These are phyloP conservation scores for Trypanosomatidae sp. DNA, from an alignment of 208 protist genomes.

Conservation along the genomic window DNA sequence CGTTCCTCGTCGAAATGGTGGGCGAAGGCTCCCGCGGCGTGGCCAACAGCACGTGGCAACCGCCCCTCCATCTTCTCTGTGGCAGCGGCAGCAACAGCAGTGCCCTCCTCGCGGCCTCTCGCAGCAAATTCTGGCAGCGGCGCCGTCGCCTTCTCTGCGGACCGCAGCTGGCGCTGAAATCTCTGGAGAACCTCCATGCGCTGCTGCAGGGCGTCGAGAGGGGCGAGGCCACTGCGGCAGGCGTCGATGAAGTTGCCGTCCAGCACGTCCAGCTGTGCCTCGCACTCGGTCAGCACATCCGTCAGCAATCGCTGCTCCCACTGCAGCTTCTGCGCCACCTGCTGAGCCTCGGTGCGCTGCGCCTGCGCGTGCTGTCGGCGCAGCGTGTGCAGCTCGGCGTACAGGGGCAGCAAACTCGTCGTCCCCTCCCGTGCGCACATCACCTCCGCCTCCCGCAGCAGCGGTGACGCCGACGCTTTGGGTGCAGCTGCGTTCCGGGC, in stretches of 20 bases:
- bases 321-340: slow-evolving; percentile 22
- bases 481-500: too few relatives aligned
- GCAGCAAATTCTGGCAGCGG: not conserved
- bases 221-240: slow-evolving; percentile 2
- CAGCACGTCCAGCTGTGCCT: slow-evolving; percentile 23
- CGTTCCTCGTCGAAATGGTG: slow-evolving; percentile 12
- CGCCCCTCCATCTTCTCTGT: not conserved
- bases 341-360: slow-evolving; percentile 16
- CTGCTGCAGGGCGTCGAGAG: slow-evolving; percentile 20
- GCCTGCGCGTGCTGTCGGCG: slow-evolving; percentile 20
- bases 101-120: too few relatives aligned
- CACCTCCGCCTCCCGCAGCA: slow-evolving; percentile 38
- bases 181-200: slow-evolving; percentile 12
- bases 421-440: slow-evolving; percentile 46
- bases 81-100: too few relatives aligned
- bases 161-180: slow-evolving; percentile 10
- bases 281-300: slow-evolving; percentile 25
- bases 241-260: slow-evolving; percentile 18
- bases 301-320: slow-evolving; percentile 27
- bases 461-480: too few relatives aligned
- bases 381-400: slow-evolving; percentile 51
- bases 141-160: not conserved
- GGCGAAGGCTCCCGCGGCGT: slow-evolving; percentile 1
- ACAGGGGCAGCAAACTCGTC: slow-evolving; percentile 42
- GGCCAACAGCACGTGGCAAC: slow-evolving; percentile 4